These are phyloP conservation scores for Brettanomyces bruxellensis DNA, from an alignment of 805 yeast genomes.

Conservation along the genomic window DNA sequence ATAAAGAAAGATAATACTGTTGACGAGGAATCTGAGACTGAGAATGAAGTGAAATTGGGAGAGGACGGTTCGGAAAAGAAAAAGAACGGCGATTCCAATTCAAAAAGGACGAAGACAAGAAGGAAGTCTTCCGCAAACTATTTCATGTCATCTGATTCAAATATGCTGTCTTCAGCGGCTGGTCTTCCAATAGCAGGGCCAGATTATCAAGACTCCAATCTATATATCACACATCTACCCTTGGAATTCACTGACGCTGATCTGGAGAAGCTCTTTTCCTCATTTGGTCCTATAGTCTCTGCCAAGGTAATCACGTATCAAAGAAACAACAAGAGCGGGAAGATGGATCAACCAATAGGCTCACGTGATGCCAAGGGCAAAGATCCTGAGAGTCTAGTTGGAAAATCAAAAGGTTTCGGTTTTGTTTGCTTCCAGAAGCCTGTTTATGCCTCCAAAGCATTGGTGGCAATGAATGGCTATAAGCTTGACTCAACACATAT, in stretches of 20 bases:
- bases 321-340: constrained; percentile 14
- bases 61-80: background rate
- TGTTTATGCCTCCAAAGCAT: constrained; percentile 60
- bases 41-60: too few relatives aligned
- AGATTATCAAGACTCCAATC: constrained; percentile 57
- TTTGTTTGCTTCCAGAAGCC: constrained; percentile 68
- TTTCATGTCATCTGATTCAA: constrained; percentile 21
- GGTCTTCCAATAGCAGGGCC: constrained; percentile 37
- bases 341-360: constrained; percentile 4
- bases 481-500: constrained; percentile 25
- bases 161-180: constrained; percentile 18
- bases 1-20: background rate
- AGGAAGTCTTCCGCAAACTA: constrained; percentile 9
- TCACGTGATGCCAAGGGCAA: constrained; percentile 2
- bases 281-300: constrained; percentile 44
- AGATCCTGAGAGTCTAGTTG: constrained; percentile 7
- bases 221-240: constrained; percentile 62
- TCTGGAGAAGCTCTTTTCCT: constrained; percentile 31
- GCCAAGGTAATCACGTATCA: constrained; percentile 47
- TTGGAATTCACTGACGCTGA: constrained; percentile 45
- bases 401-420: constrained; percentile 66
- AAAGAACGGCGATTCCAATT: background rate
- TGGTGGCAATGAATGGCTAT: constrained; percentile 52
- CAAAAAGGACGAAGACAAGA: background rate
- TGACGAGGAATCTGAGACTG: background rate